Percentiles rank a stretch among this genome's conserved stretches.
These are phyloP conservation scores for Pseudogymnoascus sp. DNA, from an alignment of 2,329 filamentous ascomycete genomes.

Conservation along the genomic window DNA sequence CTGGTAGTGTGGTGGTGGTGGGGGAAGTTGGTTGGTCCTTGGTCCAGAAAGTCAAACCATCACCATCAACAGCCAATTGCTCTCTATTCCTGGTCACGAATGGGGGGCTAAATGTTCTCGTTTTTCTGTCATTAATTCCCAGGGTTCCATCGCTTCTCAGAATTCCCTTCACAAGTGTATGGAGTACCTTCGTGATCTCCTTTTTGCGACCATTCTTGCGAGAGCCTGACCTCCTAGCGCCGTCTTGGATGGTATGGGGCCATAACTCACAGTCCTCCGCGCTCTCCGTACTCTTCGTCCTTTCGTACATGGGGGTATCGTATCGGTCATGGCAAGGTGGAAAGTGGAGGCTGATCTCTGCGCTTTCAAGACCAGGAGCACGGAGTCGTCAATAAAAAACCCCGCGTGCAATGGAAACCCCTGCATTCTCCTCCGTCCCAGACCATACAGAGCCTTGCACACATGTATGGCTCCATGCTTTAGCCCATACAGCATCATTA, in stretches of 20 bases:
- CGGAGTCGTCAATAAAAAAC: constrained; percentile 2
- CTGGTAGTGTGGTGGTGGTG: constrained; percentile 3
- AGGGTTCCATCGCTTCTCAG: constrained; percentile 8
- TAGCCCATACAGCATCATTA: constrained; percentile 5
- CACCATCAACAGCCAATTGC: neutral
- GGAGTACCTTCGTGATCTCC: neutral
- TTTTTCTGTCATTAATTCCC: constrained; percentile 8
- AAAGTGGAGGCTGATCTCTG: constrained; percentile 9
- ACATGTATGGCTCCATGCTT: constrained; percentile 7
- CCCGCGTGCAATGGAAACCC: constrained; percentile 2
- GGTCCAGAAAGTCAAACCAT: neutral
- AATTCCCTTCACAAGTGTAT: neutral
- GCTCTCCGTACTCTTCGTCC: neutral
- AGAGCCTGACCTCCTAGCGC: constrained; percentile 6
- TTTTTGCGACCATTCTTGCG: constrained; percentile 5
- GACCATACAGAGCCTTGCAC: constrained; percentile 2
- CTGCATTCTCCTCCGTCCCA: constrained; percentile 3
- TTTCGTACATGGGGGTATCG: neutral
- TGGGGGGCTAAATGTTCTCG: constrained; percentile 4
- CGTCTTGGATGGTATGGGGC: constrained; percentile 6
- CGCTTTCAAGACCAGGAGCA: constrained; percentile 8
- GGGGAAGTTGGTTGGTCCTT: constrained; percentile 7
- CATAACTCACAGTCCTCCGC: neutral
- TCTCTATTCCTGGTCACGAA: neutral
- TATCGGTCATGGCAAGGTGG: constrained; percentile 1